Base-by-base conservation (phyloP, 495 filamentous ascomycete genomes). In the Mytilinidion resinicola region DNA sequence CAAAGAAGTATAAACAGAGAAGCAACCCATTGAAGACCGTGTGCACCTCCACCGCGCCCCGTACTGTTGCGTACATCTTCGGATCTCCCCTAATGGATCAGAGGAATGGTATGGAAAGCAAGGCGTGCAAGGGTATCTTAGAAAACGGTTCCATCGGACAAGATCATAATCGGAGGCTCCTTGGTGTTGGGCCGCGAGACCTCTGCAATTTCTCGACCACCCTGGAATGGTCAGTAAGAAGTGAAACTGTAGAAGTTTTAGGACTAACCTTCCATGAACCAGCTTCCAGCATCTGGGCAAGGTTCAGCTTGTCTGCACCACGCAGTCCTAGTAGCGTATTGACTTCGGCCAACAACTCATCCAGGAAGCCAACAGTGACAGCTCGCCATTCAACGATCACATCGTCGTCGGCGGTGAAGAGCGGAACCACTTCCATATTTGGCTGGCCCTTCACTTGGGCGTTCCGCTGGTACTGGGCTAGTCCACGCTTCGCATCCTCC, bases 101-200 rank as follows among this genome's bases (percentile, higher is more conserved):
- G 25, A 30, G 25, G 25, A 30, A 30, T 30, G 25, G 25, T 3
- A 30, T 30, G 25, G 25, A 30, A 30, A 30, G 25, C 25, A 30
- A 30, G 25, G 25, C 25, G 25, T 30, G 37, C 30, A 55, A 57
- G 69, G 63, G 64, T 69, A 68, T 69, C 64, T 76, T 84, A 96
- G 69, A 98, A 96, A 53, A 98, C 90, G 8, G 93, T 97, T 46
- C 93, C 93, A 70, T 98, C 93, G 59, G 88, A 95, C 54, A 95
- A 80, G 62, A 97, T 96, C 76, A 96, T 86, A 66, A 98, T 97
- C 4, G 93, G 93, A 17, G 95, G 90, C 67, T 92, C 90, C 75
- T 95, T 96, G 42, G 95, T 97, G 67, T 96, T 96, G 7, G 93
- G 93, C 59, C 93, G 79, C 55, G 88, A 95, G 52, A 96, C 88